Conservation (phyloP, 2,329 filamentous ascomycete genomes). For the Rhinocladiella mackenziei region DNA sequence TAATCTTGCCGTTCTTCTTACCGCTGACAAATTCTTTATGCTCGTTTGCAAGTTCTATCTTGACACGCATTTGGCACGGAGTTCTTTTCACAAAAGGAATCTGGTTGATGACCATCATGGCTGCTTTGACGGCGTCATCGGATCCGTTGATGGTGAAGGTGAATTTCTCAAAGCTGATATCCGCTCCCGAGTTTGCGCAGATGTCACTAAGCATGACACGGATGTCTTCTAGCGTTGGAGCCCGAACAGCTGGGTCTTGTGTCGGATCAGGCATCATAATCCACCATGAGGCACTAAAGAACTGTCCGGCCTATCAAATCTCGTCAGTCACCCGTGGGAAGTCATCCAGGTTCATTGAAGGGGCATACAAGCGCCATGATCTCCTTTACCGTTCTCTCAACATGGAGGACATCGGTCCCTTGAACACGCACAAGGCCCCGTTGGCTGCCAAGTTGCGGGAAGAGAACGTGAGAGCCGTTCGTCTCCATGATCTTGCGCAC, state of each 20-base stretch:
- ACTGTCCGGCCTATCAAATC: slow-evolving; percentile 72
- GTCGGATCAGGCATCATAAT: slow-evolving; percentile 71
- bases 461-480: slow-evolving; percentile 91
- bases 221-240: slow-evolving; percentile 64
- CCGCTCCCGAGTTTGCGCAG: slow-evolving; percentile 91
- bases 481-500: slow-evolving; percentile 96
- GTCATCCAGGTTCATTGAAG: no score
- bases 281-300: slow-evolving; percentile 97
- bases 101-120: slow-evolving; percentile 89
- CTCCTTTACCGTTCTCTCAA: slow-evolving; percentile 90
- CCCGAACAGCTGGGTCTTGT: slow-evolving; percentile 55
- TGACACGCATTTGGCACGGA: slow-evolving; percentile 90
- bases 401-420: slow-evolving; percentile 85
- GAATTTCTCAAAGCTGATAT: slow-evolving; percentile 90
- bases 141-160: slow-evolving; percentile 93
- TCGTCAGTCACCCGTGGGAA: slow-evolving; percentile 31
- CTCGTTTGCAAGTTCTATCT: slow-evolving; percentile 97
- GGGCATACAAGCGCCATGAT: slow-evolving; percentile 80
- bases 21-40: slow-evolving; percentile 99
- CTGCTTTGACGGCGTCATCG: slow-evolving; percentile 91
- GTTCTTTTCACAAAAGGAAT: slow-evolving; percentile 82
- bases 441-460: slow-evolving; percentile 81
- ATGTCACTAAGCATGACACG: slow-evolving; percentile 91
- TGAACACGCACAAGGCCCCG: slow-evolving; percentile 83
- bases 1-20: slow-evolving; percentile 99